phyloP scores from a whole-genome alignment of 2,329 filamentous ascomycete genomes.

The Diplodia corticola region DNA sequence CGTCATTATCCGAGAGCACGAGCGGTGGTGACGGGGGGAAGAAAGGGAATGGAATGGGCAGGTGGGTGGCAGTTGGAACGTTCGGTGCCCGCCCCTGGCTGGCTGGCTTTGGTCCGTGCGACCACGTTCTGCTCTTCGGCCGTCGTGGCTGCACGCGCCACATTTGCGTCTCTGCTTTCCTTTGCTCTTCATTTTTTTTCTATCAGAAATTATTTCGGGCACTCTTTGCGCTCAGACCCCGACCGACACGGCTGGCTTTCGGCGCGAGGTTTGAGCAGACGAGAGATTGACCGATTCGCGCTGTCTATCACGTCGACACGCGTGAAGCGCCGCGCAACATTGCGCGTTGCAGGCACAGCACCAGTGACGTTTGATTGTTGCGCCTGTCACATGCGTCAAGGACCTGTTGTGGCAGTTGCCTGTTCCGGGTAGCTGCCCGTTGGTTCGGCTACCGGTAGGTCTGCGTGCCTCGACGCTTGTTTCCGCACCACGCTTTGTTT shows the following conservation, averaged over 20 bases:
- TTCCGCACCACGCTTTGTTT: too few species aligned
- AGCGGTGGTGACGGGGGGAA: background rate
- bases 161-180: background rate
- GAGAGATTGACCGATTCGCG: background rate
- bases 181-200: background rate
- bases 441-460: slow-evolving; percentile 1
- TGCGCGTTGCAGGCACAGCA: background rate
- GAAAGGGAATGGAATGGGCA: background rate
- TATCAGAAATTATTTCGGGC: background rate
- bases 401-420: background rate
- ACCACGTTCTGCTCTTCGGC: background rate
- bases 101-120: slow-evolving; percentile 2
- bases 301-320: background rate
- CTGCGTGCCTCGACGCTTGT: background rate
- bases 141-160: background rate
- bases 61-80: background rate
- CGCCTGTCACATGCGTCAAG: background rate
- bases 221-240: background rate
- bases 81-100: background rate
- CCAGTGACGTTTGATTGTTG: background rate
- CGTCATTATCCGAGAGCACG: background rate
- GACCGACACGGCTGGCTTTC: background rate
- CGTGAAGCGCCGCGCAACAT: background rate
- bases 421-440: background rate
- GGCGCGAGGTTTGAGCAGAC: background rate